Conservation (phyloP, 2,329 filamentous ascomycete species). For the Xylaria sp. region DNA sequence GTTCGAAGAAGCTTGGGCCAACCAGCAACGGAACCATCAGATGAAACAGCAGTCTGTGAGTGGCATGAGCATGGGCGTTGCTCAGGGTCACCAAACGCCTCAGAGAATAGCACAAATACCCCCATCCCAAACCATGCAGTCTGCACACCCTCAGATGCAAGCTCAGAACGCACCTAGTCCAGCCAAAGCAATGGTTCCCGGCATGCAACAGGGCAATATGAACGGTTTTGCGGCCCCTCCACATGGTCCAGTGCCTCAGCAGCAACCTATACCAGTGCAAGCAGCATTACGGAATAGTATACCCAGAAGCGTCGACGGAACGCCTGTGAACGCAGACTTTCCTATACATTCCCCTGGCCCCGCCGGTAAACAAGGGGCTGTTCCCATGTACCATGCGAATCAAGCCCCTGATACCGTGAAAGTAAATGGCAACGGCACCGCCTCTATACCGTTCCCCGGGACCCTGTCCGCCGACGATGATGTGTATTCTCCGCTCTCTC, state of each 20-base stretch:
- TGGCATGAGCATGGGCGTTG: conserved; percentile 29
- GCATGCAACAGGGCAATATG: conserved; percentile 40
- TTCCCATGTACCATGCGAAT: conserved; percentile 37
- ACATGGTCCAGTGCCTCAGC: conserved; percentile 40
- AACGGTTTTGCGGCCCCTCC: conserved; percentile 48
- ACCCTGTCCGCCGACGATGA: conserved; percentile 43
- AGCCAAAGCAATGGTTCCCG: conserved; percentile 43
- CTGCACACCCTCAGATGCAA: conserved; percentile 40
- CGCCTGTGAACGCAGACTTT: conserved; percentile 38
- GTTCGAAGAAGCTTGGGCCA: conserved; percentile 67
- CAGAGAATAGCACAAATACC: conserved; percentile 42
- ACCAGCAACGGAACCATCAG: conserved; percentile 50
- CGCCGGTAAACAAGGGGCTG: conserved; percentile 36
- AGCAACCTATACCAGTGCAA: conserved; percentile 37
- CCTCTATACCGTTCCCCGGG: conserved; percentile 28
- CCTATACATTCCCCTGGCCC: conserved; percentile 43
- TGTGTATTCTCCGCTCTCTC: conserved; percentile 51
- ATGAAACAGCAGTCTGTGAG: conserved; percentile 42
- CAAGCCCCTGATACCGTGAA: conserved; percentile 30
- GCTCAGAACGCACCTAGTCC: conserved; percentile 38
- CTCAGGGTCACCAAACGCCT: conserved; percentile 35
- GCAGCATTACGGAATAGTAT: conserved; percentile 48
- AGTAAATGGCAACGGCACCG: conserved; percentile 23
- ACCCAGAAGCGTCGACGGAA: conserved; percentile 46
- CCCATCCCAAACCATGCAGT: conserved; percentile 38